Evolutionary conservation across 345 rosid genomes (phyloP).

Genomic region (Rhizophora apiculata): DNA sequence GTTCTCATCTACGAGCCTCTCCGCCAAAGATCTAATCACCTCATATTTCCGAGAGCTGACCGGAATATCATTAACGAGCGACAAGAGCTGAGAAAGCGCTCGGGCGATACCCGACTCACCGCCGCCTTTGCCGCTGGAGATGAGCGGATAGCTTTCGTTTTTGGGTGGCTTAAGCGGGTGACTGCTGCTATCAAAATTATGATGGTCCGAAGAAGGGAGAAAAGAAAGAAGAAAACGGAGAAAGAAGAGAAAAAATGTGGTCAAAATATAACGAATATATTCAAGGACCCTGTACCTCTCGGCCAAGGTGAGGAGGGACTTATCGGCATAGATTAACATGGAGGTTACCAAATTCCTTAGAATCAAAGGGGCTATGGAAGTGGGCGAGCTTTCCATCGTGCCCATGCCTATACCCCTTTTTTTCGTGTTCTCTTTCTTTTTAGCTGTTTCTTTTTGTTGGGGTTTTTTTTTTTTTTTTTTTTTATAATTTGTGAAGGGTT

Average conservation of each 20-base stretch:
- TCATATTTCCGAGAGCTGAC: slow-evolving; percentile 81
- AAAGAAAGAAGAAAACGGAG: slow-evolving; percentile 50
- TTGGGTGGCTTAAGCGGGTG: slow-evolving; percentile 10
- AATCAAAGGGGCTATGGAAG: slow-evolving; percentile 51
- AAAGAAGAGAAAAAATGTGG: slow-evolving; percentile 56
- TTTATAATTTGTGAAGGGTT: too few relatives aligned
- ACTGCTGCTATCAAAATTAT: not conserved
- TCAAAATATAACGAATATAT: slow-evolving; percentile 43
- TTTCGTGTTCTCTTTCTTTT: too few relatives aligned
- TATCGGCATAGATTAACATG: slow-evolving; percentile 54
- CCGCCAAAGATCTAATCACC: slow-evolving; percentile 66
- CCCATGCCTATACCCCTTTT: not conserved
- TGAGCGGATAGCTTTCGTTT: slow-evolving; percentile 8
- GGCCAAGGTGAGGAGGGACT: slow-evolving; percentile 47
- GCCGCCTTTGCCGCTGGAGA: not conserved
- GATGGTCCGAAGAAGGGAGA: slow-evolving; percentile 23
- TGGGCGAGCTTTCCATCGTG: slow-evolving; percentile 41
- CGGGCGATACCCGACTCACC: slow-evolving; percentile 62
- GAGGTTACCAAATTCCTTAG: slow-evolving; percentile 52
- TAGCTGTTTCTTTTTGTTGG: too few relatives aligned
- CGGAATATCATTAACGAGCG: slow-evolving; percentile 58
- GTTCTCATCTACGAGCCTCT: slow-evolving; percentile 73
- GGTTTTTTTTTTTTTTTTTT: too few relatives aligned
- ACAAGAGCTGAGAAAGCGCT: slow-evolving; percentile 63
- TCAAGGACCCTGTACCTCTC: slow-evolving; percentile 47